These are phyloP conservation scores for Trichoderma citrinoviride DNA, from an alignment of 2,329 filamentous ascomycete species.

Conservation along the genomic window DNA sequence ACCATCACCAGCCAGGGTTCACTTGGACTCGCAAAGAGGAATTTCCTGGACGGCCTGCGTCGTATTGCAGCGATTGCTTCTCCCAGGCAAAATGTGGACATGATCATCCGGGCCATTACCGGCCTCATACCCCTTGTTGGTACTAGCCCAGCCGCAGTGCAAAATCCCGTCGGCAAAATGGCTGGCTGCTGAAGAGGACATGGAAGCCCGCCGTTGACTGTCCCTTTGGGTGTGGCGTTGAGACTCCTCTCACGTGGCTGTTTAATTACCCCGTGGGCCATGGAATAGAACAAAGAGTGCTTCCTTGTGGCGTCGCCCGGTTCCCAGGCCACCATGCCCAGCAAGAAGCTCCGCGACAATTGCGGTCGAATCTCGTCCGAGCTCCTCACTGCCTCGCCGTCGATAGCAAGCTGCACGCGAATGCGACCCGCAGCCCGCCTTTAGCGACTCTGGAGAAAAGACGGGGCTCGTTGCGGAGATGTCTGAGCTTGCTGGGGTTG, in stretches of 20 bases:
- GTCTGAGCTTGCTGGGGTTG: slow-evolving; percentile 10
- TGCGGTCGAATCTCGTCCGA: background rate
- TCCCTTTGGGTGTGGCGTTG: background rate
- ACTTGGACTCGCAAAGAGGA: slow-evolving; percentile 4
- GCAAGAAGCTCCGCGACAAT: slow-evolving; percentile 1
- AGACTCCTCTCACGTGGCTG: background rate
- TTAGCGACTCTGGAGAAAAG: slow-evolving; percentile 20
- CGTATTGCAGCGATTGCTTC: slow-evolving; percentile 7
- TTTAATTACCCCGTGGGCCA: background rate
- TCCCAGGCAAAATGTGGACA: slow-evolving; percentile 7
- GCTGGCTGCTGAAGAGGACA: background rate
- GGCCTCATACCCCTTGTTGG: slow-evolving; percentile 12
- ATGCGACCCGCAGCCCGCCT: slow-evolving; percentile 8
- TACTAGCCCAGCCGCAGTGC: slow-evolving; percentile 5
- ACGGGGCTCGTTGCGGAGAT: slow-evolving; percentile 11
- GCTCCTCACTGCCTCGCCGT: background rate
- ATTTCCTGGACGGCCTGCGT: slow-evolving; percentile 1
- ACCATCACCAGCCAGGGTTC: slow-evolving; percentile 14
- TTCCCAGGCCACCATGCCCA: background rate
- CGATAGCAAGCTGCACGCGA: background rate
- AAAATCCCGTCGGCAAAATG: slow-evolving; percentile 18
- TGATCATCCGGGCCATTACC: slow-evolving; percentile 20
- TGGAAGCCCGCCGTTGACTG: too few relatives aligned
- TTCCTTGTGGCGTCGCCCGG: slow-evolving; percentile 1
- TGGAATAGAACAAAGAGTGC: background rate